phyloP scores from a whole-genome alignment of 805 yeast genomes.

The Barnettozyma botsteinii region DNA sequence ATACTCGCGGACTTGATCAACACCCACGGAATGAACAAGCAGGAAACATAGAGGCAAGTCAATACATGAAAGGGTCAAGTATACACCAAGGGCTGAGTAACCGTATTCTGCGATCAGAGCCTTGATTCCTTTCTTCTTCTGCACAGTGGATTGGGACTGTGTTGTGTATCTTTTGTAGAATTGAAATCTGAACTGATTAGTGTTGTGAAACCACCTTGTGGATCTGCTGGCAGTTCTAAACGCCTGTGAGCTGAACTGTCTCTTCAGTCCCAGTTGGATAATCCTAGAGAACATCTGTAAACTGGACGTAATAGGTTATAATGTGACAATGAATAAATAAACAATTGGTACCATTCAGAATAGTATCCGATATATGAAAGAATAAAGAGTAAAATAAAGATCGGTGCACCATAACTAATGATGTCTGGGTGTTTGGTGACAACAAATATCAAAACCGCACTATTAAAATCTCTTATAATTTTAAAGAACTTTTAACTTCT shows the following conservation, averaged over 20 bases:
- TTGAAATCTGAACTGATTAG: constrained; percentile 1
- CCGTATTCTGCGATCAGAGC: constrained; percentile 82
- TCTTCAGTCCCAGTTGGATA: constrained; percentile 6
- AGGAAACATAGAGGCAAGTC: constrained; percentile 83
- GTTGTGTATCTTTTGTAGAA: constrained; percentile 5
- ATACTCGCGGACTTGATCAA: constrained; percentile 65
- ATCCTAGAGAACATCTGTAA: constrained; percentile 6
- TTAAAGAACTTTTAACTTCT: too few species aligned
- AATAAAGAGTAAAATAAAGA: too few species aligned
- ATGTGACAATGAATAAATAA: too few species aligned
- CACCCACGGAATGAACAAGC: constrained; percentile 82
- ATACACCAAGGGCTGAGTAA: constrained; percentile 83
- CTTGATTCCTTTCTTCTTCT: constrained; percentile 35
- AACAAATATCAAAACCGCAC: too few species aligned
- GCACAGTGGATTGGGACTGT: background rate
- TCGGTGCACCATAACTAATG: too few species aligned
- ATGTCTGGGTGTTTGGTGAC: too few species aligned
- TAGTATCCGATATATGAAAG: too few species aligned
- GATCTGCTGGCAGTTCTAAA: constrained; percentile 6
- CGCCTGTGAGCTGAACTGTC: constrained; percentile 1
- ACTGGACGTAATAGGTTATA: too few species aligned
- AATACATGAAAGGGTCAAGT: constrained; percentile 61
- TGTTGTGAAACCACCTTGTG: constrained; percentile 6
- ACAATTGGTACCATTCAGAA: too few species aligned
- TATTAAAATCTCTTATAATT: too few species aligned